Evolutionary conservation across 108 stramenopile species (phyloP), one percentile per base, ranked within the genome.

Genomic region (Aurantiochytrium sp.): DNA sequence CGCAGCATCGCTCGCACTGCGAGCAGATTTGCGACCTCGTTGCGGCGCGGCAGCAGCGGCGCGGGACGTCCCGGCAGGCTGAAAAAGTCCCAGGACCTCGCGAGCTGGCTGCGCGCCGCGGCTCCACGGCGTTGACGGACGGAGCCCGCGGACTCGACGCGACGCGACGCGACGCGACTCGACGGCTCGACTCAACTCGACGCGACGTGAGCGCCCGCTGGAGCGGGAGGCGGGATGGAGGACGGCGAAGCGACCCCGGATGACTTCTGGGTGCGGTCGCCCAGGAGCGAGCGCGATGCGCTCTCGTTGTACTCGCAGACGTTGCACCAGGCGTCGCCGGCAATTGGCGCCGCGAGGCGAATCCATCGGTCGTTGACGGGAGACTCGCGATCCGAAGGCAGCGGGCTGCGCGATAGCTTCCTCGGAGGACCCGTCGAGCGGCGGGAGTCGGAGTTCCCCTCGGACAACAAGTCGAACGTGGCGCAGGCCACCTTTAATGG

Each of bases 401-500:
- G 59, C 59, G 59, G 59, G 34, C 59, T 65, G 27, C 59, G 59
- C 32, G 59, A 65, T 27, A 65, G 59, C 34, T 34, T 65, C 32
- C 59, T 65, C 19, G 50, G 50, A 17, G 50, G 17, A 17, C 50
- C 50, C 50, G 15, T 52, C 50, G 59, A 65, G 59, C 1, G 59
- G 34, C 6, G 59, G 27, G 59, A 65, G 32, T 34, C 59, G 12
- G 59, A 65, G 32, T 34, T 65, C 59, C 32, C 34, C 32, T 30
- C 27, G 59, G 59, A 65, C 32, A 65, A 65, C 34, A 65, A 65
- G 59, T 65, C 59, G 10, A 65, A 8, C 59, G 32, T 65, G 59
- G 59, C 59, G 22, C 73, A 81, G 73, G 73, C 73, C n/a, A 81
- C 73, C n/a, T 81, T 81, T 48, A 81, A 81, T 24, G 73, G 42